Evolutionary conservation across 306 rosid genomes (phyloP).

Genomic region (Acacia acuminata): DNA sequence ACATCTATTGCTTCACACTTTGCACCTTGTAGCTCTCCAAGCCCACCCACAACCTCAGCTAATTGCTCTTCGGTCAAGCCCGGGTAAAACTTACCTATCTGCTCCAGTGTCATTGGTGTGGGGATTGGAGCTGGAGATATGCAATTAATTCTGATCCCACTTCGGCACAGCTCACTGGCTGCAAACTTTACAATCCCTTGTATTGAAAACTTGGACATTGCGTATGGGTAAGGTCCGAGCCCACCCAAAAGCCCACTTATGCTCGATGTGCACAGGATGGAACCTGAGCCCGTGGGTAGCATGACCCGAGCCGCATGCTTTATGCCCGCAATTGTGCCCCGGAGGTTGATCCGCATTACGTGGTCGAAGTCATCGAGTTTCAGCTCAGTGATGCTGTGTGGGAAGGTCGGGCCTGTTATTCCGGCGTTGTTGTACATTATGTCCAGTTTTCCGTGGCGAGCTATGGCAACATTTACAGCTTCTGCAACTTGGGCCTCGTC

Average conservation of each 20-base stretch:
- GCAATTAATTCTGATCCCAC: conserved; percentile 76
- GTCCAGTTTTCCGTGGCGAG: conserved; percentile 68
- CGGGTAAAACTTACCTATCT: conserved; percentile 45
- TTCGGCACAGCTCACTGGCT: conserved; percentile 66
- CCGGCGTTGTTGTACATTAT: conserved; percentile 93
- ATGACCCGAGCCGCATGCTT: conserved; percentile 88
- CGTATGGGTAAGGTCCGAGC: conserved; percentile 77
- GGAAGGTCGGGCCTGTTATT: conserved; percentile 62
- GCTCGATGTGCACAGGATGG: conserved; percentile 83
- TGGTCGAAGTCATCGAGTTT: conserved; percentile 65
- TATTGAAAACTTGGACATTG: conserved; percentile 67
- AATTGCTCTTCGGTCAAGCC: conserved; percentile 48
- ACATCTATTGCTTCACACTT: conserved; percentile 79
- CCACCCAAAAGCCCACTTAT: conserved; percentile 85
- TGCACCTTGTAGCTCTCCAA: conserved; percentile 66
- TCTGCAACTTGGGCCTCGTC: conserved; percentile 60
- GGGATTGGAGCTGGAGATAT: conserved; percentile 83
- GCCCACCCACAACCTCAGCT: conserved; percentile 49
- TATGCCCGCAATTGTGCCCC: conserved; percentile 72
- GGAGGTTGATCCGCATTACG: conserved; percentile 65
- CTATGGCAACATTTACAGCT: conserved; percentile 55
- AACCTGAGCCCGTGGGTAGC: conserved; percentile 66
- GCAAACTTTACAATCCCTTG: conserved; percentile 68
- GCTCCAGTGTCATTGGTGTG: conserved; percentile 57
- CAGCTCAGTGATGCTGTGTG: conserved; percentile 65